Percentiles rank a stretch among this genome's conserved stretches.
These are phyloP conservation scores for Colletotrichum tanaceti DNA, from an alignment of 2,329 filamentous ascomycete genomes.

Conservation along the genomic window DNA sequence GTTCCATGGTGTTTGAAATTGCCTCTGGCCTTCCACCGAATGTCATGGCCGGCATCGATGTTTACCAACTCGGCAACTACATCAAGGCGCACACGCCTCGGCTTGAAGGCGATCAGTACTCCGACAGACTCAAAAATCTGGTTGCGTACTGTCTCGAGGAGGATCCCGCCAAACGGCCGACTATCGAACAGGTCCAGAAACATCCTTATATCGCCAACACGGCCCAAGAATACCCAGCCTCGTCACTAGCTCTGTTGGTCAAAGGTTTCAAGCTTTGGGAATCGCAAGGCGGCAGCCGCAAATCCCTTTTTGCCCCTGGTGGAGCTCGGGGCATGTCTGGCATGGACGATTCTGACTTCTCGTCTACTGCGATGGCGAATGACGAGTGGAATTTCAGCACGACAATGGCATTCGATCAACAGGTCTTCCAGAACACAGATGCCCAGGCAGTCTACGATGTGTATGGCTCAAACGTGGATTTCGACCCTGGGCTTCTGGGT, in stretches of 20 bases:
- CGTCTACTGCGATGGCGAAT: conserved; percentile 59
- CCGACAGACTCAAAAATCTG: conserved; percentile 74
- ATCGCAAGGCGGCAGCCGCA: conserved; percentile 75
- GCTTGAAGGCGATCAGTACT: conserved; percentile 78
- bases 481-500: conserved; percentile 56
- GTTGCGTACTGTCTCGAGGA: conserved; percentile 79
- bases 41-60: conserved; percentile 64
- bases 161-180: conserved; percentile 74
- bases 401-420: conserved; percentile 71
- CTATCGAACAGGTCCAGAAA: conserved; percentile 75
- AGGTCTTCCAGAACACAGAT: conserved; percentile 64
- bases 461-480: conserved; percentile 69
- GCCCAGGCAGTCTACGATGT: conserved; percentile 70
- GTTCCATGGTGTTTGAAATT: conserved; percentile 83
- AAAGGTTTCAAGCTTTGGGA: conserved; percentile 82
- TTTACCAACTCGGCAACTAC: conserved; percentile 62
- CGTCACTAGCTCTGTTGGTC: conserved; percentile 72
- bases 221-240: conserved; percentile 70
- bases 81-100: conserved; percentile 73
- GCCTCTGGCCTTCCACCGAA: conserved; percentile 82
- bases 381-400: conserved; percentile 78
- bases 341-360: conserved; percentile 52
- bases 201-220: conserved; percentile 77
- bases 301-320: conserved; percentile 70
- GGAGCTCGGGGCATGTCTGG: conserved; percentile 65